phyloP scores from a whole-genome alignment of 2,329 filamentous ascomycete genomes.

The Cladosporium cucumerinum region DNA sequence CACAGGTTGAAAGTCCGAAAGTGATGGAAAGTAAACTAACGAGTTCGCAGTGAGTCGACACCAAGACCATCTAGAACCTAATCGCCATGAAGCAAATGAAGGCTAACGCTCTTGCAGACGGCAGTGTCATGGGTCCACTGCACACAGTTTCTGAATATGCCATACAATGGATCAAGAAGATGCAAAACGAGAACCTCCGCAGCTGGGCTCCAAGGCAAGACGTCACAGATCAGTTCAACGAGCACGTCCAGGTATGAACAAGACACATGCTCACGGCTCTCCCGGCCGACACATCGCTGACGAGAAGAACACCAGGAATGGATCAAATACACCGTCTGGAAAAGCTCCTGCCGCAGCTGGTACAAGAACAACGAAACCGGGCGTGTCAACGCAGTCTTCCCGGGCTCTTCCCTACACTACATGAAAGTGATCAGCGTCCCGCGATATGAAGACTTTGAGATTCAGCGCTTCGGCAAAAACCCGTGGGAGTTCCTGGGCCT shows the following conservation, averaged over 20 bases:
- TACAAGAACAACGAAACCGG: slow-evolving; percentile 49
- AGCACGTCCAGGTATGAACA: slow-evolving; percentile 34
- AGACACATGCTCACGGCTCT: neutral
- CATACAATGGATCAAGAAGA: slow-evolving; percentile 44
- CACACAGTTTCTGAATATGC: slow-evolving; percentile 40
- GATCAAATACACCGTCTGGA: slow-evolving; percentile 51
- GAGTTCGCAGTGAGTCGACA: neutral
- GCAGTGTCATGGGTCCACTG: slow-evolving; percentile 40
- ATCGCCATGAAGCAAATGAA: neutral
- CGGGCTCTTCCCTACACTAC: slow-evolving; percentile 51
- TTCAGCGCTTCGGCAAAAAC: slow-evolving; percentile 40
- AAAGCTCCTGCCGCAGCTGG: slow-evolving; percentile 44
- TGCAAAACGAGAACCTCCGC: slow-evolving; percentile 46
- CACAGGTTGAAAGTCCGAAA: too few species aligned
- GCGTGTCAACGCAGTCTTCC: slow-evolving; percentile 49
- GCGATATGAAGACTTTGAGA: slow-evolving; percentile 45
- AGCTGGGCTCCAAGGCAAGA: slow-evolving; percentile 41
- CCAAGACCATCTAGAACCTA: neutral
- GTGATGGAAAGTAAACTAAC: neutral
- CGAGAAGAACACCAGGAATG: slow-evolving; percentile 37
- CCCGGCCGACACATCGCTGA: neutral
- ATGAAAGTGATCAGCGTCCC: slow-evolving; percentile 38
- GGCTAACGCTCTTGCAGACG: neutral
- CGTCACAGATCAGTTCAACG: slow-evolving; percentile 43
- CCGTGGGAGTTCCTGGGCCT: slow-evolving; percentile 43